Conservation (phyloP, 495 filamentous ascomycete genomes). For the Hypoxylon crocopeplum region DNA sequence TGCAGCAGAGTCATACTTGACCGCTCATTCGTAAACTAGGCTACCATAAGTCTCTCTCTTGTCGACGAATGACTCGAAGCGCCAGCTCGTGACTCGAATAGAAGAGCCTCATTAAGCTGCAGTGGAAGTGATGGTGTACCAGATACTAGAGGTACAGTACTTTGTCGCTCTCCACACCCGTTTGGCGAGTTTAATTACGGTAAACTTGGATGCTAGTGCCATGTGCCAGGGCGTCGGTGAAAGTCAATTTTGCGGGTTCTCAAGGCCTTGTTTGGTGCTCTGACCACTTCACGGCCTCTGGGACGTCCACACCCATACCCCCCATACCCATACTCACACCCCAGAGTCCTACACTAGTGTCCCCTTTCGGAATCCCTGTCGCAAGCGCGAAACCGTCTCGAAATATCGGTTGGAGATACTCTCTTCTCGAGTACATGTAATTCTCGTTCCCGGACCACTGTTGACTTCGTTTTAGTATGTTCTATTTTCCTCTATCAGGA, state of each 20-base stretch:
- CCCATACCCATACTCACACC: no score
- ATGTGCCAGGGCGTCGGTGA: constrained; percentile 28
- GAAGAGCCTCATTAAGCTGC: constrained; percentile 11
- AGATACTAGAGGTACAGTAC: neutral
- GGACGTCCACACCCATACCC: no score
- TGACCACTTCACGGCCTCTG: constrained; percentile 25
- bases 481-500: no score
- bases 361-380: constrained; percentile 21
- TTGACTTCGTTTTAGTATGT: no score
- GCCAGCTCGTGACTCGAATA: constrained; percentile 13
- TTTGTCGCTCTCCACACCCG: no score
- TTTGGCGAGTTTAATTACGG: neutral
- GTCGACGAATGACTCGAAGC: constrained; percentile 20
- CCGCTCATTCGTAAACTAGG: constrained; percentile 2
- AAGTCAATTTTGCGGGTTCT: constrained; percentile 36
- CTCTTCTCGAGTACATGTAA: no score
- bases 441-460: no score
- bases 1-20: constrained; percentile 23
- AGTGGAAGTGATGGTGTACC: no score
- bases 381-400: constrained; percentile 20
- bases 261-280: neutral
- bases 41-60: constrained; percentile 1
- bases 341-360: no score
- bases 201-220: constrained; percentile 8
- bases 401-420: no score